Evolutionary conservation across 441 rosid genomes (phyloP), one percentile per base, ranked within the genome.

Genomic region (Viola pubescens): DNA sequence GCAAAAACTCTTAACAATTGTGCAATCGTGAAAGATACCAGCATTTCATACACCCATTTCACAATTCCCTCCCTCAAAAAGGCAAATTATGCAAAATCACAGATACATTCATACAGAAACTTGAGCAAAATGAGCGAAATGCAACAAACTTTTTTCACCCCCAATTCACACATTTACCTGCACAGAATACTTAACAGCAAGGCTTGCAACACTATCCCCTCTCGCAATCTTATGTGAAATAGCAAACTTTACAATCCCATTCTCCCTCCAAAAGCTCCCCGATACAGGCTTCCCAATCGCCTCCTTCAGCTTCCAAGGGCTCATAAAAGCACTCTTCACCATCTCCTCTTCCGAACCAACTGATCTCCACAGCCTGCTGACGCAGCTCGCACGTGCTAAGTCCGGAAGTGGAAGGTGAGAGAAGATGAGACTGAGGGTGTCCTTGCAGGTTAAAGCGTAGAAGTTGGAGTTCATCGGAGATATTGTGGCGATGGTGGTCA

Each of bases 141-240:
- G 12, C 3, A 37, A 58, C 62, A 45, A 44, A 37, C 6, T 19
- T 42, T 6, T 37, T 11, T 11, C 6, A 11, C 40, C 40, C 48
- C 4, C 34, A 37, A 3, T 4, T 2, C 37, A 13, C 19, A 46
- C n/a, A 10, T 26, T 16, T 54, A 89, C 98, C 87, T 89, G 98
- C 59, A 84, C 88, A 0, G 98, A 87, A 69, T 89, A 89, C 79
- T 89, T 89, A 4, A 89, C 89, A 37, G 97, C 94, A 45, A 89
- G 96, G 63, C 91, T 73, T 4, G 89, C 80, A 8, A 91, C 85
- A 52, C 75, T 75, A 41, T 91, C 94, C 42, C 88, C 88, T 59
- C 84, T 81, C 39, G 43, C 64, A 62, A 91, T 75, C 77, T 78
- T 74, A 54, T 88, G 98, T 43, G 95, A 87, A 58, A 91, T 71